phyloP scores from a whole-genome alignment of 2,329 filamentous ascomycete species.

The Colletotrichum cereale region DNA sequence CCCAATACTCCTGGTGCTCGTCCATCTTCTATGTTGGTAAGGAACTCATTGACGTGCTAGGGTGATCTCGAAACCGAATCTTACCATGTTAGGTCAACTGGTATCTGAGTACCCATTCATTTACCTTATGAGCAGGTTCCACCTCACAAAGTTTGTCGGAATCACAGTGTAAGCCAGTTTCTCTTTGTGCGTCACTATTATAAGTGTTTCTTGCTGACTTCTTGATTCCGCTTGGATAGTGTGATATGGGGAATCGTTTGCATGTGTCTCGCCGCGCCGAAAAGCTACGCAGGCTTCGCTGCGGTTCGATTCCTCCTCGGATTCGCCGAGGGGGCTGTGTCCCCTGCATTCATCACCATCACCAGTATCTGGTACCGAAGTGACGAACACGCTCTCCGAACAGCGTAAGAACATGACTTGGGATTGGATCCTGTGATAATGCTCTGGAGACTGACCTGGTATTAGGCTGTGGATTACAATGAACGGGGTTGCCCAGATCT shows the following conservation, averaged over 20 bases:
- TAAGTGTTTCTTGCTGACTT: not conserved
- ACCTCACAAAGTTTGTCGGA: constrained; percentile 63
- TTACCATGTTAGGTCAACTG: constrained; percentile 50
- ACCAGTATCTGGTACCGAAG: constrained; percentile 50
- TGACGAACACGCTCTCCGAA: constrained; percentile 48
- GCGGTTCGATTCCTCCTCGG: constrained; percentile 58
- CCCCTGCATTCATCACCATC: constrained; percentile 50
- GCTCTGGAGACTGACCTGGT: not conserved
- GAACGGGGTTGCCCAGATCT: constrained; percentile 47
- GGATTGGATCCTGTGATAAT: not conserved
- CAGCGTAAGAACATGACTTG: constrained; percentile 36
- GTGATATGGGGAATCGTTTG: constrained; percentile 58
- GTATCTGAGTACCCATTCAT: constrained; percentile 63
- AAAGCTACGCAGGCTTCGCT: constrained; percentile 54
- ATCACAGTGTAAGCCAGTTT: constrained; percentile 54
- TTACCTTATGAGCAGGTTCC: constrained; percentile 63
- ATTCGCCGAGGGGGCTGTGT: constrained; percentile 51
- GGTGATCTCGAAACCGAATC: accelerated
- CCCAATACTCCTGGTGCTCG: constrained; percentile 62
- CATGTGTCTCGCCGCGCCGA: constrained; percentile 58
- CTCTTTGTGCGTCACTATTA: not conserved
- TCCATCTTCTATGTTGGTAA: constrained; percentile 52
- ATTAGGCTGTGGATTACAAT: constrained; percentile 49
- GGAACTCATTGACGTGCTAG: constrained; percentile 37
- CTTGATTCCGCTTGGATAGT: constrained; percentile 35